Base-by-base conservation (phyloP, 768 basidiomycete genomes). In the Auricularia cornea region DNA sequence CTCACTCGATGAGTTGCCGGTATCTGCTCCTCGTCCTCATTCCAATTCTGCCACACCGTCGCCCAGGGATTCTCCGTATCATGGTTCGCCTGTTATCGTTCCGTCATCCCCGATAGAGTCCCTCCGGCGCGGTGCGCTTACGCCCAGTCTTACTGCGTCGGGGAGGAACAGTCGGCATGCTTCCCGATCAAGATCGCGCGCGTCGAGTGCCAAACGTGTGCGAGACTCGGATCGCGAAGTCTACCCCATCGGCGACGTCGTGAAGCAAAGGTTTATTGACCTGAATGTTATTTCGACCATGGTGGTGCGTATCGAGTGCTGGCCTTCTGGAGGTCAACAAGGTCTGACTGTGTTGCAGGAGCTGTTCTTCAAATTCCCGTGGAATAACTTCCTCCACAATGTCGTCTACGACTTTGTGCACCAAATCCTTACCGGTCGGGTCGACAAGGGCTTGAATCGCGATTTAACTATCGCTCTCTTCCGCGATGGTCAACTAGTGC, bases 361-460 rank as follows among this genome's bases (percentile, higher is more conserved):
- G 68, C 80, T 98, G 40, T 98, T 98, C 79, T 98, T 98, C 72
- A 88, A 90, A 65, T 97, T 89, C 70, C 94, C 95, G 0, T 93
- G 92, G 89, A 98, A 99, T 75, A 98, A 98, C 72, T 98, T 98
- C 73, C 76, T 98, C 32, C 97, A 99, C 72, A 94, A 92, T 69
- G 89, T 94, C 32, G 93, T 97, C 20, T 98, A 98, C 71, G 97
- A 99, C 72, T 79, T 97, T 63, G 80, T 98, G 1, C 97, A 98
- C 71, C 97, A 98, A 73, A 88, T 98, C 54, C 81, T 99, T 62
- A 95, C 91, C 1, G 95, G 94, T 16, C 84, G 87, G 29, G 82
- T 94, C 26, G 90, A 94, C 54, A 62, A 60, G 30, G 64, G 68
- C 10, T 80, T 85, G 60, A 97, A 97, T 70, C 85, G 92, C 63